phyloP scores from a whole-genome alignment of 2,329 filamentous ascomycete species.

The Allantophomopsis cytisporea region DNA sequence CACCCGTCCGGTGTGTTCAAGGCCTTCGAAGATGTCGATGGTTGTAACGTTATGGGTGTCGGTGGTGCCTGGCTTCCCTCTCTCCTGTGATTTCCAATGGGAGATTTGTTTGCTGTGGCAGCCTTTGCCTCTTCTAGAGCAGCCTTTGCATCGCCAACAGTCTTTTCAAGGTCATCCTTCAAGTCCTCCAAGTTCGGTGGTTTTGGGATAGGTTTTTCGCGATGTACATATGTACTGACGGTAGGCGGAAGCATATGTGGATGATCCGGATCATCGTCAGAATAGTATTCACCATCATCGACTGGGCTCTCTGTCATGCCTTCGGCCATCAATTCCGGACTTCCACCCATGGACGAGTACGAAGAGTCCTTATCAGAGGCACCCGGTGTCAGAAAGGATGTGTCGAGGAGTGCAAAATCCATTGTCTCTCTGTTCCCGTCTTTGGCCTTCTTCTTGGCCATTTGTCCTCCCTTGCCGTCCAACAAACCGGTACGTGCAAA shows the following conservation, averaged over 20 bases:
- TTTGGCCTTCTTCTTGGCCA: slow-evolving; percentile 58
- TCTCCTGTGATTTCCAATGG: slow-evolving; percentile 2
- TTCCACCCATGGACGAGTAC: slow-evolving; percentile 44
- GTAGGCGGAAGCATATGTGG: slow-evolving; percentile 87
- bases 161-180: slow-evolving; percentile 52
- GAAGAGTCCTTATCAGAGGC: slow-evolving; percentile 41
- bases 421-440: slow-evolving; percentile 30
- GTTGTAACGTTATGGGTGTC: slow-evolving; percentile 11
- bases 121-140: slow-evolving; percentile 45
- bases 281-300: slow-evolving; percentile 32
- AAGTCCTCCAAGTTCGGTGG: slow-evolving; percentile 74
- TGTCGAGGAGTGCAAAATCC: slow-evolving; percentile 40
- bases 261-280: slow-evolving; percentile 45
- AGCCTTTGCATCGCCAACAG: slow-evolving; percentile 55
- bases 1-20: slow-evolving; percentile 40
- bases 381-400: slow-evolving; percentile 25
- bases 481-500: slow-evolving; percentile 89
- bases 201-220: slow-evolving; percentile 67
- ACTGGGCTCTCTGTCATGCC: slow-evolving; percentile 21
- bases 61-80: slow-evolving; percentile 8
- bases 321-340: slow-evolving; percentile 34
- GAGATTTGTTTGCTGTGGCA: slow-evolving; percentile 9
- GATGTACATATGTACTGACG: slow-evolving; percentile 86
- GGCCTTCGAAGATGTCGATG: slow-evolving; percentile 14
- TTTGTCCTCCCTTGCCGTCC: slow-evolving; percentile 82